phyloP scores from a whole-genome alignment of 441 rosid species.

The Theobroma grandiflorum region DNA sequence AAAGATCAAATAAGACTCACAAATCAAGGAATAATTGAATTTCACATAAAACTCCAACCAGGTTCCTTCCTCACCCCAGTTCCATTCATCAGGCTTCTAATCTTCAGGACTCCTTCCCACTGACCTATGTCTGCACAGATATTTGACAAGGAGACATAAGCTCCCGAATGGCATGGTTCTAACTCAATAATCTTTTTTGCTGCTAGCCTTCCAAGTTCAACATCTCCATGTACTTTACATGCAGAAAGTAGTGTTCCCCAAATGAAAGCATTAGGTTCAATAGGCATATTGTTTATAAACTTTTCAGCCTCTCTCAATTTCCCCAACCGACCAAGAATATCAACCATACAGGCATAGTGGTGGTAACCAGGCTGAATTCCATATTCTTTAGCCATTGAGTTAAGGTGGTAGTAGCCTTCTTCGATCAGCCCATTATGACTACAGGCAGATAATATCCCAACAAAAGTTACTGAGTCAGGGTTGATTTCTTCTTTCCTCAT shows the following conservation, averaged over 20 bases:
- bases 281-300: conserved; percentile 64
- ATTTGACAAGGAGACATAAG: conserved; percentile 75
- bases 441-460: conserved; percentile 79
- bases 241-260: conserved; percentile 89
- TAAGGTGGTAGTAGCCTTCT: conserved; percentile 64
- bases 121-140: conserved; percentile 76
- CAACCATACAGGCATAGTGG: conserved; percentile 84
- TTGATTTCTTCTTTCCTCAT: conserved; percentile 58
- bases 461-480: conserved; percentile 79
- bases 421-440: conserved; percentile 77
- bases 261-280: conserved; percentile 64
- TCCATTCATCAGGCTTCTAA: conserved; percentile 66
- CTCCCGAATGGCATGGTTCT: conserved; percentile 65
- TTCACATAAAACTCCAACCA: conserved; percentile 71
- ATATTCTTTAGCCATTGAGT: conserved; percentile 67
- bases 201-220: conserved; percentile 73
- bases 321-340: conserved; percentile 85
- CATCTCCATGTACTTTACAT: conserved; percentile 74
- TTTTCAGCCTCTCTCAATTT: conserved; percentile 73
- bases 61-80: conserved; percentile 63
- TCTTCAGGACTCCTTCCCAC: conserved; percentile 72
- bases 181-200: conserved; percentile 63
- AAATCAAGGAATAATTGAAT: neutral
- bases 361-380: conserved; percentile 64
- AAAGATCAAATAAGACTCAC: neutral